A percentile compares a stretch with the other conserved stretches of the same genome.
Evolutionary conservation across 78 protist genomes (phyloP).

Genomic region (Dictyostelium brefeldianum): DNA sequence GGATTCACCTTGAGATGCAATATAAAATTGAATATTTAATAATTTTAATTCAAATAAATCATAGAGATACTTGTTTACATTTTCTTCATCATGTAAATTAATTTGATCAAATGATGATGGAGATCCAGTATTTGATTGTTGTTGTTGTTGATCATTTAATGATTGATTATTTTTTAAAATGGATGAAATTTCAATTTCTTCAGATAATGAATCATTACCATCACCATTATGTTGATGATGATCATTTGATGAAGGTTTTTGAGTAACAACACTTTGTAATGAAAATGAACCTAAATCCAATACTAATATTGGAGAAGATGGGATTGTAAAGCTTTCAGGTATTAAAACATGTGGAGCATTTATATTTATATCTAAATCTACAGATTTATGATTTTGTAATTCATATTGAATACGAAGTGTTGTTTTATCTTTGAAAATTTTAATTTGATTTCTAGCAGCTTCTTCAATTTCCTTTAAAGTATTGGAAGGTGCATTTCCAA

Average conservation of each 20-base stretch:
- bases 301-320: constrained; percentile 43
- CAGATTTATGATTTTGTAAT: constrained; percentile 63
- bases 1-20: constrained; percentile 25
- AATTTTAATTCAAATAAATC: constrained; percentile 62
- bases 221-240: too few relatives aligned
- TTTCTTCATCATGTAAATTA: constrained; percentile 26
- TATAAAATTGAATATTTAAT: constrained; percentile 62
- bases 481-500: constrained; percentile 75
- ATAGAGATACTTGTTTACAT: constrained; percentile 40
- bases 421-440: constrained; percentile 68
- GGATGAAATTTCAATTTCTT: neutral
- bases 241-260: neutral
- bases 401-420: constrained; percentile 76
- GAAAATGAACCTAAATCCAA: constrained; percentile 75
- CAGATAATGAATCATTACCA: neutral
- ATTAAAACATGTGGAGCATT: constrained; percentile 70
- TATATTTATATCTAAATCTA: constrained; percentile 76
- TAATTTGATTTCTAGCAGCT: constrained; percentile 77
- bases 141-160: neutral
- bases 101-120: neutral
- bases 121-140: neutral
- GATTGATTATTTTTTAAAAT: neutral
- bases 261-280: constrained; percentile 13
- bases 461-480: constrained; percentile 75
- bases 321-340: constrained; percentile 45